Conservation (phyloP, 495 filamentous ascomycete species). For the Neurospora tetrasperma region DNA sequence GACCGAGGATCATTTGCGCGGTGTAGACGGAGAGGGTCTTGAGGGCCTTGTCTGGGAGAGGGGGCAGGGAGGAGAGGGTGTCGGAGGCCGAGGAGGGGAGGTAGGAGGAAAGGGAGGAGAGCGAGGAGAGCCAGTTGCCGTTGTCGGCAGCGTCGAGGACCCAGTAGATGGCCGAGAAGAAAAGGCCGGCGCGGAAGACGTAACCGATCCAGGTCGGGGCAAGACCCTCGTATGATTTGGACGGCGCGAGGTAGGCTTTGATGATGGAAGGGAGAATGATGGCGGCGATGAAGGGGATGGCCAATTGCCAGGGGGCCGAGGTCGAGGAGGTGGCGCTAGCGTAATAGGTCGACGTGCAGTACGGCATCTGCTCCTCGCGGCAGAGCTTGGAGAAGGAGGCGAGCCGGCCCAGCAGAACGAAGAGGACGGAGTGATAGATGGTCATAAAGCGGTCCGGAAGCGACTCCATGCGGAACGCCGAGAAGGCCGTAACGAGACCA, state of each 20-base stretch:
- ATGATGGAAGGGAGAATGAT: conserved; percentile 68
- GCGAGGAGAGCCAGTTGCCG: conserved; percentile 57
- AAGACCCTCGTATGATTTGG: conserved; percentile 75
- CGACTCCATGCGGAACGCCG: conserved; percentile 59
- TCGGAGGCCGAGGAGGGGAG: conserved; percentile 87
- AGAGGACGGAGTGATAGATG: conserved; percentile 72
- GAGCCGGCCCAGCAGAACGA: conserved; percentile 68
- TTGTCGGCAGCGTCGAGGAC: conserved; percentile 83
- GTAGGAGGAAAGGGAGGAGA: conserved; percentile 55
- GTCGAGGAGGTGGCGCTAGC: conserved; percentile 84
- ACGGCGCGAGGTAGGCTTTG: conserved; percentile 62
- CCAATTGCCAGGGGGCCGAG: conserved; percentile 82
- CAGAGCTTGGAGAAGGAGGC: conserved; percentile 88
- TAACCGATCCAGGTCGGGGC: conserved; percentile 75
- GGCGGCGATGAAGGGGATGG: conserved; percentile 64
- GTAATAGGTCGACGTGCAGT: conserved; percentile 92
- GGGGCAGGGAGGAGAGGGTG: conserved; percentile 70
- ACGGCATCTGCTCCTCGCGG: conserved; percentile 96
- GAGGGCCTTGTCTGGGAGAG: conserved; percentile 47
- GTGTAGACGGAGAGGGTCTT: conserved; percentile 65
- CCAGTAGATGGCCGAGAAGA: conserved; percentile 79
- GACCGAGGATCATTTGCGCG: conserved; percentile 66
- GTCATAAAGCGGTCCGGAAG: conserved; percentile 58
- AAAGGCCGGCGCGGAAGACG: conserved; percentile 64
- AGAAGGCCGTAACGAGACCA: conserved; percentile 58